Evolutionary conservation across 2,329 filamentous ascomycete species (phyloP).

Genomic region (Botrytis galanthina): DNA sequence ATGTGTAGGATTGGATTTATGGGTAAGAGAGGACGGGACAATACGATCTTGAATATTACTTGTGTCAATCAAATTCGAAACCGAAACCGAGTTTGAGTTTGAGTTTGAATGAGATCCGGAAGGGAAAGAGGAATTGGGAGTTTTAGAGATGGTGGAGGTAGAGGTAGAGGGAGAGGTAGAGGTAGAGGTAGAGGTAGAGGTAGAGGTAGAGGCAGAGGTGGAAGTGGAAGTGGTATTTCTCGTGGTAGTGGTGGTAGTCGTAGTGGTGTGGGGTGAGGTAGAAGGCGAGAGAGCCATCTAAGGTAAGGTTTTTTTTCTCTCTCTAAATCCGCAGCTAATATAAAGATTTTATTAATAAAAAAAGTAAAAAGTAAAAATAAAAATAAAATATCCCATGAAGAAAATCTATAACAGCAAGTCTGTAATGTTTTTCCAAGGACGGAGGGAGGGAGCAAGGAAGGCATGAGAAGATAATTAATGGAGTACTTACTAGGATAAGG

Average conservation of each 20-base stretch:
- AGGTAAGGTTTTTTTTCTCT: constrained; percentile 13
- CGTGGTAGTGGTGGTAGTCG: constrained; percentile 1
- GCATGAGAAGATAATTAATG: constrained; percentile 10
- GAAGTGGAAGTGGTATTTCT: background rate
- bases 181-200: background rate
- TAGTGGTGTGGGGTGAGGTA: constrained; percentile 17
- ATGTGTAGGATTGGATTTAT: background rate
- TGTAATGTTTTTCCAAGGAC: background rate
- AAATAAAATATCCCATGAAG: background rate
- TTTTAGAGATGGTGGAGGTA: constrained; percentile 4
- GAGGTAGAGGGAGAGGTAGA: background rate
- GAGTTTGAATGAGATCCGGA: background rate
- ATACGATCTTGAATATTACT: background rate
- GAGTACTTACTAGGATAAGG: background rate
- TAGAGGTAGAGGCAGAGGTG: background rate
- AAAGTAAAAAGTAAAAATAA: background rate
- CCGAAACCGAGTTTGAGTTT: background rate
- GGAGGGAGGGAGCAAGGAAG: background rate
- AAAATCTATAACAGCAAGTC: background rate
- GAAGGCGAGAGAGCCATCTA: constrained; percentile 25
- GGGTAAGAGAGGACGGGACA: background rate
- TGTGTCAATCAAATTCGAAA: constrained; percentile 1
- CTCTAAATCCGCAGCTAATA: background rate
- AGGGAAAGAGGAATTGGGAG: constrained; percentile 9
- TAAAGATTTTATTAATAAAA: background rate